Evolutionary conservation across 2,329 filamentous ascomycete genomes (phyloP).

Genomic region (Elsinoe ampelina): DNA sequence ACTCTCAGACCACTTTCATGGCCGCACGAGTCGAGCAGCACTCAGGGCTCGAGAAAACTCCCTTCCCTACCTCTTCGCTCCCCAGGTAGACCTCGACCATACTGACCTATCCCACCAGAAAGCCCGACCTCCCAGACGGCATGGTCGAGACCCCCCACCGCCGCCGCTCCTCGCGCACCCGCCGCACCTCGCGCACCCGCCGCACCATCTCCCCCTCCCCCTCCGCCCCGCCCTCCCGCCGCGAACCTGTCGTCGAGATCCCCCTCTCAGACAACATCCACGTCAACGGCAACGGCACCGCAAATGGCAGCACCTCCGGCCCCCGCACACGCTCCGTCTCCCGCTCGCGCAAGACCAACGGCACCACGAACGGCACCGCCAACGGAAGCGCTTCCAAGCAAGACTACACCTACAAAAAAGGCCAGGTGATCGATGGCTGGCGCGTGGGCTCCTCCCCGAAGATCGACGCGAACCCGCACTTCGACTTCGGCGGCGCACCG

Average conservation of each 20-base stretch:
- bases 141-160: slow-evolving; percentile 42
- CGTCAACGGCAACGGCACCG: slow-evolving; percentile 5
- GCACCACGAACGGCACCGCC: slow-evolving; percentile 27
- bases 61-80: not conserved
- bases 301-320: not conserved
- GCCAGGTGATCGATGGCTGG: slow-evolving; percentile 31
- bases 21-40: not conserved
- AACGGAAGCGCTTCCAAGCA: slow-evolving; percentile 21
- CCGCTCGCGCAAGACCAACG: slow-evolving; percentile 16
- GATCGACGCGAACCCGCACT: slow-evolving; percentile 41
- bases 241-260: slow-evolving; percentile 16
- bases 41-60: not conserved
- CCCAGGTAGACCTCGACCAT: not conserved
- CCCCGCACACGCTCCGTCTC: not conserved
- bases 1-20: not conserved
- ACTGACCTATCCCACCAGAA: slow-evolving; percentile 18
- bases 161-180: slow-evolving; percentile 31
- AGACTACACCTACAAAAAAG: slow-evolving; percentile 16
- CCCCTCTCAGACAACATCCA: slow-evolving; percentile 15
- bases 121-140: slow-evolving; percentile 34
- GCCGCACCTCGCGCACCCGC: slow-evolving; percentile 29
- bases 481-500: slow-evolving; percentile 81
- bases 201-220: slow-evolving; percentile 30
- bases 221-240: slow-evolving; percentile 24
- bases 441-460: slow-evolving; percentile 30